A percentile compares a stretch with the other conserved stretches of the same genome.
Evolutionary conservation across 495 filamentous ascomycete genomes (phyloP).

Genomic region (Penicillium cataractarum): DNA sequence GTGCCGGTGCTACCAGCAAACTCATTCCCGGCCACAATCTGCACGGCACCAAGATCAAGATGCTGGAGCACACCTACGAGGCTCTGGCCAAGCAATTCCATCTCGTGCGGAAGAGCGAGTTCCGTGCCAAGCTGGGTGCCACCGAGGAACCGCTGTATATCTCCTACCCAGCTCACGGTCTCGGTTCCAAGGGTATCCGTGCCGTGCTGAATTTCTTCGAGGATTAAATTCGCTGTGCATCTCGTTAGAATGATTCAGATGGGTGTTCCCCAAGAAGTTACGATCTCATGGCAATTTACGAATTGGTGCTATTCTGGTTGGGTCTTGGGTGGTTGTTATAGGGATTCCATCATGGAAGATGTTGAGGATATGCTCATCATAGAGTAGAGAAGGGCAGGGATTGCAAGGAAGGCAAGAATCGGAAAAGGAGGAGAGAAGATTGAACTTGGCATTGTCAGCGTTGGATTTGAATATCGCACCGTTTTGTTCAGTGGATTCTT

Average conservation of each 20-base stretch:
- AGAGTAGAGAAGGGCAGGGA: background rate
- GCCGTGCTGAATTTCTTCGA: conserved; percentile 85
- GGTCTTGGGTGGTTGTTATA: background rate
- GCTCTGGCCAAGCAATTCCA: conserved; percentile 76
- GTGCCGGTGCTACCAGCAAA: conserved; percentile 69
- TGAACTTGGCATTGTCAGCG: background rate
- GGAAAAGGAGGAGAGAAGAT: background rate
- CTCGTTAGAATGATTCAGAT: background rate
- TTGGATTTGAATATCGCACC: background rate
- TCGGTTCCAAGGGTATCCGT: conserved; percentile 73
- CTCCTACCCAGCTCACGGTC: conserved; percentile 77
- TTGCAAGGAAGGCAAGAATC: background rate
- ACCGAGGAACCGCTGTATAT: conserved; percentile 78
- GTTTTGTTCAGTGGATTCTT: conserved; percentile 9
- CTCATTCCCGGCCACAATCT: conserved; percentile 76
- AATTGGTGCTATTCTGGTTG: background rate
- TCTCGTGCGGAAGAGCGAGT: conserved; percentile 81
- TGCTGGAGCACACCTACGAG: conserved; percentile 76
- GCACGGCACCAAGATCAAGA: conserved; percentile 69
- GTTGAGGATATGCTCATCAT: background rate
- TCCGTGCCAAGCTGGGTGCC: conserved; percentile 82
- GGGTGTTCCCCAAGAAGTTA: background rate
- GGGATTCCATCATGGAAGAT: background rate
- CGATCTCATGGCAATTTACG: conserved; percentile 13
- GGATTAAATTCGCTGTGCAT: conserved; percentile 46